Percentiles rank a stretch among this genome's conserved stretches.
Evolutionary conservation across 2,329 filamentous ascomycete genomes (phyloP).

Genomic region (Nemania bipapillata): DNA sequence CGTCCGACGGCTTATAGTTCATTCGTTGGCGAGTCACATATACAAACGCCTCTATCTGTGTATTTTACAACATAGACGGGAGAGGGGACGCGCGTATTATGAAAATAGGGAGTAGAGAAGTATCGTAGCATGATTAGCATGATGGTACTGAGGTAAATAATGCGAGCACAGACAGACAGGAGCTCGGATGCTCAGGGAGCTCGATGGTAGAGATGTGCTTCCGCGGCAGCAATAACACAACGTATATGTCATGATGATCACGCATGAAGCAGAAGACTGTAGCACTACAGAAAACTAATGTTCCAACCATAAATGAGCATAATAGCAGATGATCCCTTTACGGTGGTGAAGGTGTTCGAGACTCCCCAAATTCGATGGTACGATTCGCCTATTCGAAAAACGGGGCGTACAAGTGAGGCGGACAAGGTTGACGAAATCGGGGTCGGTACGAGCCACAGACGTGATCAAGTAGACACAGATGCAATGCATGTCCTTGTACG

Average conservation of each 20-base stretch:
- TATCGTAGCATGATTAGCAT: conserved; percentile 15
- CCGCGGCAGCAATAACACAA: conserved; percentile 18
- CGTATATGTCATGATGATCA: conserved; percentile 24
- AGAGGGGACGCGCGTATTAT: not conserved
- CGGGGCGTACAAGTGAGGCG: conserved; percentile 50
- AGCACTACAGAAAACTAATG: conserved; percentile 29
- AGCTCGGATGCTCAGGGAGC: conserved; percentile 6
- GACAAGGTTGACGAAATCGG: conserved; percentile 44
- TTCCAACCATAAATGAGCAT: conserved; percentile 26
- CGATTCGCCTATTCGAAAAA: conserved; percentile 41
- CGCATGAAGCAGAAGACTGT: conserved; percentile 28
- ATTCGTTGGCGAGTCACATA: conserved; percentile 1
- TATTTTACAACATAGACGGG: conserved; percentile 14
- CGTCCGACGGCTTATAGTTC: not conserved
- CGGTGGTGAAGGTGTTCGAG: conserved; percentile 26
- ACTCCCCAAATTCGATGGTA: conserved; percentile 20
- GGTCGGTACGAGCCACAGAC: conserved; percentile 43
- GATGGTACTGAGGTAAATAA: conserved; percentile 1
- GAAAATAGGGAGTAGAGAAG: not conserved
- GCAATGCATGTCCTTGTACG: conserved; percentile 39
- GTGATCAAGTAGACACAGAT: conserved; percentile 39
- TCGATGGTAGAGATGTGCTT: conserved; percentile 15
- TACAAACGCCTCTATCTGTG: conserved; percentile 6
- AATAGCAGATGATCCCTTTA: conserved; percentile 28
- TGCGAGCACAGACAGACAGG: conserved; percentile 7